Evolutionary conservation across 169 alveolate species (phyloP), one percentile per base, ranked within the genome.

Genomic region (Babesia ovis): DNA sequence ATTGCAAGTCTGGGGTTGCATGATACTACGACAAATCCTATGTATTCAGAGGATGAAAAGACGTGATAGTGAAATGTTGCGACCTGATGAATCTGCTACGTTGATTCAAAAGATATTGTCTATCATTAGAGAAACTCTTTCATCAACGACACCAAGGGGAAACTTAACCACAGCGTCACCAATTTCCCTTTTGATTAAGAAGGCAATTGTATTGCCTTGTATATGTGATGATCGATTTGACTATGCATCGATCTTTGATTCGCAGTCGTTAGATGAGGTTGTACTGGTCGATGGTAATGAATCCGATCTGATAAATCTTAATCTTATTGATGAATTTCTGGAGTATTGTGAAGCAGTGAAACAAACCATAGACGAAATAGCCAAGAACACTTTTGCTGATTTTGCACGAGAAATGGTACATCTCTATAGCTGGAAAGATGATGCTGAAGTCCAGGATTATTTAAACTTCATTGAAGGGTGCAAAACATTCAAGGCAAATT

Each of bases 1-100:
- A 64, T 64, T 34, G 62, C 74, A 64, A 9, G 74, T 64, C 29
- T 64, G 74, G 74, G 74, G 74, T 1, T 64, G 74, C 53, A 64
- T 64, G 74, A 23, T 64, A n/a, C 31, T 64, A 29, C 59, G 74
- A 23, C 74, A 56, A 9, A 37, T 64, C 20, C 48, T 64, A 20
- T 64, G 74, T 61, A 50, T 50, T 25, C 48, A 45, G 22, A 16
- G 25, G 46, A 64, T n/a, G 45, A 23, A 27, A 32, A n/a, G 39
- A 25, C 18, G 25, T 16, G 42, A 37, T n/a, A 12, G 11, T 18
- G 29, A 20, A 18, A 12, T 31, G 29, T 14, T 3, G 14, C 18
- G 16, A 27, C 27, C 74, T 16, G 61, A 3, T 5, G 59, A 43
- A 37, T 31, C 50, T 35, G 37, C 31, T 6, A 29, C 11, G 11